Base-by-base conservation (phyloP, 139 green algal genomes). In the Raphidocelis subcapitata region DNA sequence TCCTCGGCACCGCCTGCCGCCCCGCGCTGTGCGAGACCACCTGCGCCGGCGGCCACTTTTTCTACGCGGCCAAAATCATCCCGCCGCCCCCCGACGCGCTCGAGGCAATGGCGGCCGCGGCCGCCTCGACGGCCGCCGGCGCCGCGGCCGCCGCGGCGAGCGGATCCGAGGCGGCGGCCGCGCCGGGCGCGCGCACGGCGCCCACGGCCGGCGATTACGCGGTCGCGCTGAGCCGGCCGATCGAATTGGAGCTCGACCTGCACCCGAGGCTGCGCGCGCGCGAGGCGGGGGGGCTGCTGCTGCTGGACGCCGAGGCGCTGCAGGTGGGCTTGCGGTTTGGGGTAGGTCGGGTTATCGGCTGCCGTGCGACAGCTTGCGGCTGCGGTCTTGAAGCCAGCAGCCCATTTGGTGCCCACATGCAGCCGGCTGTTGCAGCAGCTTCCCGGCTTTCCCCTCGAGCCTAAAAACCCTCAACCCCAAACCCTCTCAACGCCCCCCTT, bases 161-260 rank as follows among this genome's bases (percentile, higher is more conserved):
- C 57, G 36, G 56, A 65, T 3, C 24, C 57, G 2, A 31, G 15
- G 41, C 41, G 41, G 41, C 41, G 41, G 41, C 41, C 8, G 41
- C 41, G 41, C 8, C 41, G 41, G 41, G n/a, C n/a, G n/a, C n/a
- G n/a, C n/a, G n/a, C n/a, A n/a, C n/a, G n/a, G n/a, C n/a, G n/a
- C n/a, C n/a, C n/a, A n/a, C 41, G 41, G 8, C 8, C 8, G 41
- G 8, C 41, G 41, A 12, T 8, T 49, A 49, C 41, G 41, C 41
- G 41, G 41, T 12, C 41, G 41, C 41, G 41, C 41, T 49, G n/a
- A 57, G 72, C 3, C 64, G 74, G 29, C 65, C 69, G 2, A 49
- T 87, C 37, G 78, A 82, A 35, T 44, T 87, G 12, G 73, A 79
- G 55, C 46, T 87, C 35, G 82, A 87, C 51, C 67, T 87, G 60